These are phyloP conservation scores for Paraglomus occultum DNA, from an alignment of 192 early-diverging fungal species.

Conservation along the genomic window DNA sequence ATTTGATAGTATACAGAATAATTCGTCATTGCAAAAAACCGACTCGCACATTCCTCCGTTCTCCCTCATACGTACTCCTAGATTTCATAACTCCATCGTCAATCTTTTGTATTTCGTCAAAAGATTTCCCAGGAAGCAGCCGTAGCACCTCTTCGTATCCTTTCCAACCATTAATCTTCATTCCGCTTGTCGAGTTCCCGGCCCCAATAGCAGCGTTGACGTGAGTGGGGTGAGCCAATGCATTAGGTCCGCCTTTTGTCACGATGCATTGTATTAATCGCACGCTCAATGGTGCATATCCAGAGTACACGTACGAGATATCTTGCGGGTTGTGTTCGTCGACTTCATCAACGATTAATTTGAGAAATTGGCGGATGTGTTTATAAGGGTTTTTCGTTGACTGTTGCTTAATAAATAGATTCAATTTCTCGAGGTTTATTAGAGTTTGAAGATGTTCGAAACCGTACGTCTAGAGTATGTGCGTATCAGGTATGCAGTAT, in stretches of 20 bases:
- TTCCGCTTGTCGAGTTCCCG: conserved; percentile 28
- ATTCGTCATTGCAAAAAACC: neutral
- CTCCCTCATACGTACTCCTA: conserved; percentile 40
- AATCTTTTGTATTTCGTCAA: conserved; percentile 74
- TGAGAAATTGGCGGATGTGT: conserved; percentile 64
- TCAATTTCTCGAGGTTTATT: conserved; percentile 67
- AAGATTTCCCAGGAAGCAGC: conserved; percentile 72
- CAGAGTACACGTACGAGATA: conserved; percentile 90
- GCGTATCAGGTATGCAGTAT: neutral
- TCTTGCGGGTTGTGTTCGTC: conserved; percentile 84
- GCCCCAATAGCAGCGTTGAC: conserved; percentile 26
- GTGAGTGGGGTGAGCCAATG: conserved; percentile 18
- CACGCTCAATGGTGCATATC: conserved; percentile 90
- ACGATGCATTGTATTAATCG: conserved; percentile 80
- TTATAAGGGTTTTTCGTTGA: conserved; percentile 51
- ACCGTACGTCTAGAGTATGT: conserved; percentile 78
- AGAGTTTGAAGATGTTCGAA: conserved; percentile 86
- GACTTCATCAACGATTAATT: conserved; percentile 83
- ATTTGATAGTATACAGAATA: neutral
- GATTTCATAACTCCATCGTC: conserved; percentile 46
- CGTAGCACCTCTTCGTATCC: conserved; percentile 85
- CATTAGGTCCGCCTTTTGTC: conserved; percentile 32
- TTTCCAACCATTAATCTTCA: conserved; percentile 66
- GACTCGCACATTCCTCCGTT: too few relatives aligned
- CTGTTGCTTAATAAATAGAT: conserved; percentile 59